Percentiles rank a stretch among this genome's conserved stretches.
Evolutionary conservation across 768 basidiomycete species (phyloP).

Genomic region (Leucocoprinus sp.): DNA sequence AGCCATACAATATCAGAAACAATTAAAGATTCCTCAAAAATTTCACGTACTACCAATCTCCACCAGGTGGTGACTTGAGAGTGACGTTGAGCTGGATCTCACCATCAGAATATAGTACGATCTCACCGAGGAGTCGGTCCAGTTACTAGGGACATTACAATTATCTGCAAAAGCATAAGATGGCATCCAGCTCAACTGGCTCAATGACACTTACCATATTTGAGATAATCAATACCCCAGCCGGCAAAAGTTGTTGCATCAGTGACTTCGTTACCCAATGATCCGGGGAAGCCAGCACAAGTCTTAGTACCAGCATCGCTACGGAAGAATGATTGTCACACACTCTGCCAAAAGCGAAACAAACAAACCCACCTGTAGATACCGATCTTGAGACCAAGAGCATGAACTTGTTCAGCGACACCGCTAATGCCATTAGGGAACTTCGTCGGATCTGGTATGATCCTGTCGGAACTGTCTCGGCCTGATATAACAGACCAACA

Average conservation of each 20-base stretch:
- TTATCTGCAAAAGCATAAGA: constrained; percentile 29
- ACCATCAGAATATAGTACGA: neutral
- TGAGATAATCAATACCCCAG: constrained; percentile 52
- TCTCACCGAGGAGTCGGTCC: constrained; percentile 35
- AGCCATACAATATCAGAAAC: neutral
- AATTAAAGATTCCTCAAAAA: too few species aligned
- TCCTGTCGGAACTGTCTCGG: constrained; percentile 33
- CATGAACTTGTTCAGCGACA: constrained; percentile 36
- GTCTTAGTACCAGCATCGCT: constrained; percentile 48
- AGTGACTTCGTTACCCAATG: constrained; percentile 37
- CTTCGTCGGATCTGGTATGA: constrained; percentile 42
- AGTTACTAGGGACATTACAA: constrained; percentile 44
- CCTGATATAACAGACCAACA: constrained; percentile 33
- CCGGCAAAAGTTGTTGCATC: constrained; percentile 44
- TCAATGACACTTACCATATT: constrained; percentile 35
- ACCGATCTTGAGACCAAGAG: constrained; percentile 40
- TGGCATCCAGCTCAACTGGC: neutral
- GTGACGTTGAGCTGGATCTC: too few species aligned
- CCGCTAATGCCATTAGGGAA: constrained; percentile 45
- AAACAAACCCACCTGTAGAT: constrained; percentile 34
- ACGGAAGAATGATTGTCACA: neutral
- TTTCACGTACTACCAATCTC: constrained; percentile 41
- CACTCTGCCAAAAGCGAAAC: neutral
- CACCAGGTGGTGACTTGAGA: constrained; percentile 24
- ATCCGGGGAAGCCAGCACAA: constrained; percentile 50